Evolutionary conservation across 208 protist genomes (phyloP).

Genomic region (Trypanosoma congolense): DNA sequence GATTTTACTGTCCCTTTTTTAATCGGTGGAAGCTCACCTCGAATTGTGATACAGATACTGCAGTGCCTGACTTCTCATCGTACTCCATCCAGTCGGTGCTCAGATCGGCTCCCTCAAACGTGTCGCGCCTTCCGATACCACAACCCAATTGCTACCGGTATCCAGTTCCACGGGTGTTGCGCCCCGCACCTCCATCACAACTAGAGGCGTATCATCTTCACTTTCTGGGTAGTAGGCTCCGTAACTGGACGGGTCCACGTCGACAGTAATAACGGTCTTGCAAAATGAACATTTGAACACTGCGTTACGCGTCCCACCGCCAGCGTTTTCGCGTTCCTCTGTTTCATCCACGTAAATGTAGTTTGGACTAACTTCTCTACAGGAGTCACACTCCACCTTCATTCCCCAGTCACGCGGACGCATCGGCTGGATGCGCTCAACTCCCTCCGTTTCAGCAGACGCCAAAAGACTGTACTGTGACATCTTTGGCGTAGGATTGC

Average conservation of each 20-base stretch:
- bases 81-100: conserved; percentile 71
- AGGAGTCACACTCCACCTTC: conserved; percentile 44
- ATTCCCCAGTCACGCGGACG: conserved; percentile 44
- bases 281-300: conserved; percentile 58
- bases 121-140: conserved; percentile 22
- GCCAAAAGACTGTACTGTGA: conserved; percentile 49
- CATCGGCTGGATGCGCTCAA: conserved; percentile 31
- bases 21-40: conserved; percentile 32
- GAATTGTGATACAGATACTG: conserved; percentile 36
- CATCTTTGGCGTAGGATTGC: conserved; percentile 35
- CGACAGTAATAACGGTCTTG: conserved; percentile 31
- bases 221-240: conserved; percentile 4
- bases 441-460: conserved; percentile 44
- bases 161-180: conserved; percentile 52
- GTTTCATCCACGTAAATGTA: conserved; percentile 51
- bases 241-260: conserved; percentile 29
- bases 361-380: conserved; percentile 40
- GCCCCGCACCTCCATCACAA: conserved; percentile 60
- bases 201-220: conserved; percentile 19
- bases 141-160: conserved; percentile 60
- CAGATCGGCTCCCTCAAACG: conserved; percentile 55
- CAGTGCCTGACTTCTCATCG: conserved; percentile 34
- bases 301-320: conserved; percentile 54
- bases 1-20: too few relatives aligned
- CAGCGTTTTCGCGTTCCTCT: conserved; percentile 33